phyloP scores from a whole-genome alignment of 2,329 filamentous ascomycete species.

The Cladosporium sp. region DNA sequence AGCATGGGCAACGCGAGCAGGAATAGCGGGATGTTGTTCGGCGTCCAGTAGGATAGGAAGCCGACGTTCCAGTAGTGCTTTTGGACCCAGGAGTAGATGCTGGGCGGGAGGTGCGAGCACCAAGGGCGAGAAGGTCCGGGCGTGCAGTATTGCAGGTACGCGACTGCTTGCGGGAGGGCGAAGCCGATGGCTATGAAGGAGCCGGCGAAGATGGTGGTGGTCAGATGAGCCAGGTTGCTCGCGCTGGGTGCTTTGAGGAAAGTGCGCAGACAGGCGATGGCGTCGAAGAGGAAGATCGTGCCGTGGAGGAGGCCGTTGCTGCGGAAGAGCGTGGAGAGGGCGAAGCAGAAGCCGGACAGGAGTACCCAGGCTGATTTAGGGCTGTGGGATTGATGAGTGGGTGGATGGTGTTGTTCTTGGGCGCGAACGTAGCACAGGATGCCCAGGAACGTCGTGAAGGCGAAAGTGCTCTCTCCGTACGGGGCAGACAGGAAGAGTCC shows the following conservation, averaged over 20 bases:
- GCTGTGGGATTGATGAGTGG: conserved; percentile 1
- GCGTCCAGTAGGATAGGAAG: conserved; percentile 85
- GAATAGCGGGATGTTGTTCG: conserved; percentile 84
- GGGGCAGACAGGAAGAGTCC: conserved; percentile 87
- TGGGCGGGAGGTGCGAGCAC: conserved; percentile 73
- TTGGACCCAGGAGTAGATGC: conserved; percentile 91
- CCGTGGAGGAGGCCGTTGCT: conserved; percentile 88
- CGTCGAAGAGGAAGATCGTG: conserved; percentile 68
- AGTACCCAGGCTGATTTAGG: conserved; percentile 24
- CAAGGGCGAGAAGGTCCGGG: conserved; percentile 57
- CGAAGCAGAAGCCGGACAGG: conserved; percentile 54
- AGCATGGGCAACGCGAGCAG: conserved; percentile 78
- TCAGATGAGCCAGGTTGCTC: conserved; percentile 22
- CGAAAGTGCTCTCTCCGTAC: conserved; percentile 78
- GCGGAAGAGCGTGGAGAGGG: conserved; percentile 70
- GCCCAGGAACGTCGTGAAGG: conserved; percentile 73
- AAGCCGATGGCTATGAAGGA: conserved; percentile 66
- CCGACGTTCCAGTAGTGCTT: conserved; percentile 88
- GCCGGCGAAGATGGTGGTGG: conserved; percentile 63
- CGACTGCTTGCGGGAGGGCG: conserved; percentile 69
- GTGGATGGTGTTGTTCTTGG: conserved; percentile 20
- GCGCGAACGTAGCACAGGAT: conserved; percentile 66
- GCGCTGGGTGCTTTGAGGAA: conserved; percentile 35
- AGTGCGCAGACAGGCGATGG: conserved; percentile 44
- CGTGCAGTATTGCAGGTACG: conserved; percentile 71